These are phyloP conservation scores for Smithsoniella earleae DNA, from an alignment of 163 green algal species.

Conservation along the genomic window DNA sequence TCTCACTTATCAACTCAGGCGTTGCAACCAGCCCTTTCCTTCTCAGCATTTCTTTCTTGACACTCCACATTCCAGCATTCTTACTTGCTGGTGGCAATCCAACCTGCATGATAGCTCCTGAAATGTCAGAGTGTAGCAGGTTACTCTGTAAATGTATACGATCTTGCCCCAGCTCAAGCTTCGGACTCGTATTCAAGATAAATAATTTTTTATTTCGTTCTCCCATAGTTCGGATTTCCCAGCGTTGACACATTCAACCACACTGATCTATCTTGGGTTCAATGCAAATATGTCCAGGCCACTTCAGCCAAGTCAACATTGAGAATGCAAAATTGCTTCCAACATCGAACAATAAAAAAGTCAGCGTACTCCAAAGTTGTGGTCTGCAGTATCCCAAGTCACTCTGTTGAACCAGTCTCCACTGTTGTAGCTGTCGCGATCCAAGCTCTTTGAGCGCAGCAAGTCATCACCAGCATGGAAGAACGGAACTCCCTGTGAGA, in stretches of 20 bases:
- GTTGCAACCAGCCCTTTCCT: slow-evolving; percentile 46
- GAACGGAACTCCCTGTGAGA: slow-evolving; percentile 65
- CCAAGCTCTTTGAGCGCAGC: slow-evolving; percentile 74
- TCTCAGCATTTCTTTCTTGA: slow-evolving; percentile 53
- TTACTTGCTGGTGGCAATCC: slow-evolving; percentile 58
- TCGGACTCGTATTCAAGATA: too few relatives aligned
- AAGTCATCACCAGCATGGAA: slow-evolving; percentile 78
- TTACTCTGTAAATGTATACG: neutral
- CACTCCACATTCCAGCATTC: slow-evolving; percentile 57
- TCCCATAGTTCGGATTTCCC: too few relatives aligned
- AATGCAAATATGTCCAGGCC: too few relatives aligned
- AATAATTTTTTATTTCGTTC: too few relatives aligned
- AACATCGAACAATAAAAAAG: neutral
- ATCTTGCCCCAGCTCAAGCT: neutral
- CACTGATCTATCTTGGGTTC: too few relatives aligned
- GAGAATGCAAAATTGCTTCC: neutral
- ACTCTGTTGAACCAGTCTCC: slow-evolving; percentile 62
- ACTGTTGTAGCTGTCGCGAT: slow-evolving; percentile 80
- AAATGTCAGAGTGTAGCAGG: neutral
- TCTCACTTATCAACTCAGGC: slow-evolving; percentile 45
- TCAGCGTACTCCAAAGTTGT: slow-evolving; percentile 66
- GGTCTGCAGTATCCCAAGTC: slow-evolving; percentile 52
- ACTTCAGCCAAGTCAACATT: neutral
- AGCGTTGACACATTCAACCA: too few relatives aligned
- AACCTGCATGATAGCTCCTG: neutral